Evolutionary conservation across 148 eudicot species (phyloP), one percentile per base, ranked within the genome.

Genomic region (Dysphania ambrosioides): DNA sequence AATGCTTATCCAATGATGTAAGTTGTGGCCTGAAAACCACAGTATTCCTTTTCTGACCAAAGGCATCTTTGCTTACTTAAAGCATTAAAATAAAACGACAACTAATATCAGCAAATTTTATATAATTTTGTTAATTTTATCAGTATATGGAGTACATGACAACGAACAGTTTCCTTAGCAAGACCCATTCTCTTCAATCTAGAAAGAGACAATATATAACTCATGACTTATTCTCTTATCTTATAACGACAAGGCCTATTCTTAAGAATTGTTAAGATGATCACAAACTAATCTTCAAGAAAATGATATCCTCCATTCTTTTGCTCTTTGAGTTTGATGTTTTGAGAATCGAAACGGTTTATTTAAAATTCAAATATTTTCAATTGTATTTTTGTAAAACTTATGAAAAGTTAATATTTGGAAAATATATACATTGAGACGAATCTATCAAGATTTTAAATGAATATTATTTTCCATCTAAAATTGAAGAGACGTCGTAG

Each of bases 1-100:
- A 41, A 41, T 56, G 72, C 75, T 78, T 78, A 78, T 72, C 77
- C 76, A 55, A 66, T 78, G 77, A 72, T 66, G 72, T 42, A 72
- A 72, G 19, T 78, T 13, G 72, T 71, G 72, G 44, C 34, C 62
- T 19, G 69, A 77, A 70, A 35, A 49, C 61, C 55, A 71, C 55
- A 70, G 26, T 49, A 64, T 69, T 30, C 18, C n/a, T n/a, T 36
- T 53, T 70, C 74, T 69, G 74, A 47, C 68, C 29, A 42, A 30
- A 56, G 65, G 81, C 81, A 72, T 78, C 81, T 78, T 75, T 3
- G 34, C 66, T 73, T 40, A 31, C 58, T 64, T 36, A 53, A 7
- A 64, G 5, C 57, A 72, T 63, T 72, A 62, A 56, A 71, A 78
- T 71, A 71, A 42, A 59, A 30, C 55, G 8, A 42, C 32, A 8